Evolutionary conservation across 495 filamentous ascomycete species (phyloP), one percentile per base, ranked within the genome.

Genomic region (Niebla homalea): DNA sequence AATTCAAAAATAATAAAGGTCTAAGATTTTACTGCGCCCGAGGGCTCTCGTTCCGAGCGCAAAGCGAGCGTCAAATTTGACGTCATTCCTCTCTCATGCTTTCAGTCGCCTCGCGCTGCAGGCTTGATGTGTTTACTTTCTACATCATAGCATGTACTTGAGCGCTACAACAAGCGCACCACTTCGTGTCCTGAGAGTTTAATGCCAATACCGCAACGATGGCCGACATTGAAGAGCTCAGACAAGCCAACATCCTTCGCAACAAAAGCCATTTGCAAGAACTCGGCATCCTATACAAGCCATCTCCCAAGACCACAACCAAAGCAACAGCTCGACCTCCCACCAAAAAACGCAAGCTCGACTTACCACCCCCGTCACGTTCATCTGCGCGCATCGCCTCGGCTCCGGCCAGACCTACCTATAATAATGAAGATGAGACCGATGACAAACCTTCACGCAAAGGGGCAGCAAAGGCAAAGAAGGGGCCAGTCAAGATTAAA

Each of bases 311-410:
- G 16, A 53, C 19, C 10, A 23, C 21, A 4, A n/a, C n/a, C 18
- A 20, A 4, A 1, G 14, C 32, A 5, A 15, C 22, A 10, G 18
- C 50, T 20, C 5, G 16, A 26, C 43, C 46, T 19, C 40, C 60
- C 26, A 14, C 59, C 6, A 61, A 59, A 22, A 61, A 60, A 43
- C 53, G 59, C 12, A 62, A 60, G 35, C 18, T 64, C 22, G 18
- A 52, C 3, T 23, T 49, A 19, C 22, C 46, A 12, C 53, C 35
- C 16, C 57, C 65, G 6, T 63, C 65, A 1, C 56, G 65, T 36
- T 56, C 62, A 25, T 67, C 64, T n/a, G 60, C 63, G 7, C 64
- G 65, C 22, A 63, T 68, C 26, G 62, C 65, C 32, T 48, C 61
- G 2, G 51, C 50, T 3, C 52, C 57, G 2, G 49, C 43, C 16